Conservation (phyloP, 192 early-diverging fungal genomes). For the Backusella luteola region DNA sequence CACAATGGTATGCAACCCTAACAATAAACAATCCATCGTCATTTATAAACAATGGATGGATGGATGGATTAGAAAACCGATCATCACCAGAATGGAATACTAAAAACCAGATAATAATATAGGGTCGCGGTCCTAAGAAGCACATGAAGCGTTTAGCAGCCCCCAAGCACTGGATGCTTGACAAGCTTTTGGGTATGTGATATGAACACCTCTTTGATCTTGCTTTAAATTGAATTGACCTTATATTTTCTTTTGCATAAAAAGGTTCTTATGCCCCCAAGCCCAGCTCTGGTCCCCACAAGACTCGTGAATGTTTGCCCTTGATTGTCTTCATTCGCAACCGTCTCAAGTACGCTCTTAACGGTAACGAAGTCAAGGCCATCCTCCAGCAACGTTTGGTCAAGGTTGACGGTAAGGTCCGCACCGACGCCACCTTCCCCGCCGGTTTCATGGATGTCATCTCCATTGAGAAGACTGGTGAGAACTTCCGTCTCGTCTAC, state of each 20-base stretch:
- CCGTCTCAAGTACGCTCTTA: constrained; percentile 99
- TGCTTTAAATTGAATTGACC: too few species aligned
- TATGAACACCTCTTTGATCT: not conserved
- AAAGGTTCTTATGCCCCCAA: constrained; percentile 72
- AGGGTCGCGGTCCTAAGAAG: constrained; percentile 98
- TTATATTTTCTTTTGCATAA: too few species aligned
- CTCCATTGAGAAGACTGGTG: constrained; percentile 93
- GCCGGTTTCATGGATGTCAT: too few species aligned
- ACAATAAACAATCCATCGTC: not conserved
- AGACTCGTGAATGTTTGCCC: constrained; percentile 98
- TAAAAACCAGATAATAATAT: not conserved
- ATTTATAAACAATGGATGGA: constrained; percentile 9
- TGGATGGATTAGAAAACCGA: constrained; percentile 18
- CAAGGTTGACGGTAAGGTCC: too few species aligned
- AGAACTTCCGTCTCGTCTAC: constrained; percentile 99
- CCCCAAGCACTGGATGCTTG: constrained; percentile 99
- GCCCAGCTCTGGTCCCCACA: constrained; percentile 98
- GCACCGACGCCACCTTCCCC: too few species aligned
- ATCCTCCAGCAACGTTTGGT: constrained; percentile 99
- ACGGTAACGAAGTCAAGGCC: constrained; percentile 91
- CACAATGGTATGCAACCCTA: constrained; percentile 17
- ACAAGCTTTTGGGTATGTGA: constrained; percentile 94
- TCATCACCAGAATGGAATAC: not conserved
- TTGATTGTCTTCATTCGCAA: constrained; percentile 98
- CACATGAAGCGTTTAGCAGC: constrained; percentile 99